Conservation (phyloP, 345 rosid species). For the Ceriops tagal region DNA sequence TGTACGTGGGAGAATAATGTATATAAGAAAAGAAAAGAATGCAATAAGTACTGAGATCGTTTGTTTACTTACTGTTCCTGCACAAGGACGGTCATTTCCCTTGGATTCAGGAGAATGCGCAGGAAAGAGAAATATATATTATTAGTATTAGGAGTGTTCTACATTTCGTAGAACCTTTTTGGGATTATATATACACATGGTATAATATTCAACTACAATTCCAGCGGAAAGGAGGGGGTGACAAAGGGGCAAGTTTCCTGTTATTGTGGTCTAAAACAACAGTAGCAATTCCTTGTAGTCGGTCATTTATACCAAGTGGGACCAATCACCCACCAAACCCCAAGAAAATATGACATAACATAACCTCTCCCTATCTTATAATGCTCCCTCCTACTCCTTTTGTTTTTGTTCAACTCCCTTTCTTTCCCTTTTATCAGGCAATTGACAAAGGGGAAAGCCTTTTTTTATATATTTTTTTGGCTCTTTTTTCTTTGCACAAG, state of each 20-base stretch:
- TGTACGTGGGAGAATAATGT: not conserved
- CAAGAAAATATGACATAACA: constrained; percentile 12
- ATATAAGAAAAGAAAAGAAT: not conserved
- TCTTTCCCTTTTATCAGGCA: not conserved
- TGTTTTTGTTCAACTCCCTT: not conserved
- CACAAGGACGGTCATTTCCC: not conserved
- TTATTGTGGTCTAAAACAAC: constrained; percentile 15
- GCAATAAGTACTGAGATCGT: not conserved
- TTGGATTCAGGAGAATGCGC: not conserved
- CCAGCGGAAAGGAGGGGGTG: not conserved
- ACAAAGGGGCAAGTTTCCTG: constrained; percentile 9
- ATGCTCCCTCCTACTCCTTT: not conserved
- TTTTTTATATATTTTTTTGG: not conserved
- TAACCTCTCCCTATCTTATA: not conserved
- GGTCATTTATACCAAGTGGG: constrained; percentile 34
- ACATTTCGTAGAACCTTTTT: too few relatives aligned
- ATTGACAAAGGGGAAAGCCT: not conserved
- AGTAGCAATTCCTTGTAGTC: constrained; percentile 24
- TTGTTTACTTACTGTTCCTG: not conserved
- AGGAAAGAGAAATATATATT: too few relatives aligned
- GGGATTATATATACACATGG: too few relatives aligned
- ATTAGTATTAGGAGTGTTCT: too few relatives aligned
- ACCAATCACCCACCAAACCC: constrained; percentile 40
- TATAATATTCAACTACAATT: not conserved
- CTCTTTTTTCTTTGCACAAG: not conserved